These are phyloP conservation scores for Ehretia macrophylla DNA, from an alignment of 257 asterid species.

Conservation along the genomic window DNA sequence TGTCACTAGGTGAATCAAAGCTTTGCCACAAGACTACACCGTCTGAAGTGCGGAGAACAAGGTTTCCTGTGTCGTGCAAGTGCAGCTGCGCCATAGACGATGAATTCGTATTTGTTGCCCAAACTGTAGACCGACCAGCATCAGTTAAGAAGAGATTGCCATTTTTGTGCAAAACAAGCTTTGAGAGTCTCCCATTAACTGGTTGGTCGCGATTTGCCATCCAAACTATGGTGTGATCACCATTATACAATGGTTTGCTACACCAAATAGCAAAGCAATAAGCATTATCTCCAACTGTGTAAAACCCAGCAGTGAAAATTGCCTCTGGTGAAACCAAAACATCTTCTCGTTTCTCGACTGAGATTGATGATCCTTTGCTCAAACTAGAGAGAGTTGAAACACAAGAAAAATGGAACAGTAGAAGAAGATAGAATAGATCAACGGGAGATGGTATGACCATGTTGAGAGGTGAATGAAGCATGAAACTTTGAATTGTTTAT, in stretches of 20 bases:
- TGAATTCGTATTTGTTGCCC: constrained; percentile 4
- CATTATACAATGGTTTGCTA: constrained; percentile 3
- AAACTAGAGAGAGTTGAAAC: too few species aligned
- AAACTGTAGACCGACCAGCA: constrained; percentile 12
- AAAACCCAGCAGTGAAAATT: too few species aligned
- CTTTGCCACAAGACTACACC: constrained; percentile 13
- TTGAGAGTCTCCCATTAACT: constrained; percentile 14
- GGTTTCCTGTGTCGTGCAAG: constrained; percentile 16
- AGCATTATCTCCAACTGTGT: too few species aligned
- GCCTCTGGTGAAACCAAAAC: too few species aligned
- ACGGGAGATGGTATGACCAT: too few species aligned
- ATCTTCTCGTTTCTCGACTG: too few species aligned
- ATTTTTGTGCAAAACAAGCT: constrained; percentile 8
- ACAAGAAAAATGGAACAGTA: too few species aligned
- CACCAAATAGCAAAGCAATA: constrained; percentile 5
- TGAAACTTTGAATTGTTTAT: too few species aligned
- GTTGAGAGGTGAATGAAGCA: too few species aligned
- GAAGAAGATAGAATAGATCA: too few species aligned
- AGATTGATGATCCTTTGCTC: too few species aligned
- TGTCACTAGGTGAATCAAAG: constrained; percentile 15
- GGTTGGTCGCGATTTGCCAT: constrained; percentile 25
- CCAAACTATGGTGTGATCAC: constrained; percentile 14
- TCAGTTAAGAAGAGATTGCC: constrained; percentile 20
- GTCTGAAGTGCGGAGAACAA: background rate
- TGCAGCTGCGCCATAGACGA: background rate